Base-by-base conservation (phyloP, 768 basidiomycete species). In the Kockovaella imperatae region DNA sequence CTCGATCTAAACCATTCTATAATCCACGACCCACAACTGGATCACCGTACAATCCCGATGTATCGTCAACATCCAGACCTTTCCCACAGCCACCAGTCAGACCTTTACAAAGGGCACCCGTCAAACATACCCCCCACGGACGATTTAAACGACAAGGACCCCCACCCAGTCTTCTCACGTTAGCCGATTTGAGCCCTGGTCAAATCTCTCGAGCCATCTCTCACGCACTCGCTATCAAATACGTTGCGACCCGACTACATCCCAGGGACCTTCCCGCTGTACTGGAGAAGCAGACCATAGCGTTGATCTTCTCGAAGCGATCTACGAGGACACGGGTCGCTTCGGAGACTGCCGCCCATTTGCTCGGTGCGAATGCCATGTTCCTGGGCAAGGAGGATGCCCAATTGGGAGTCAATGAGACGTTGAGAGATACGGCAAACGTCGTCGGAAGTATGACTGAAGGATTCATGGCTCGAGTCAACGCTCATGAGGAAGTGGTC, bases 391-490 rank as follows among this genome's bases (percentile, higher is more conserved):
- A 73, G 39, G 83, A 84, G 2, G 95, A 97, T 66, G 91, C 96
- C 45, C 95, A 99, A 60, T 76, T 99, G 18, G 93, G 93, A 39
- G 90, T 96, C 35, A 99, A 95, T 71, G 95, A 99, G 77, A 80
- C 76, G 24, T 68, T 80, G 3, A 75, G 85, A 32, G 95, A 99
- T 73, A 81, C 86, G 0, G 84, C 87, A 11, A 78, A 83, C 21
- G 87, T 99, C 8, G 80, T 97, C 52, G 84, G 87, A 2, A 86
- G 87, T 3, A 95, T 97, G 91, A 86, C 84, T 49, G 83, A 96
- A 71, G 95, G 91, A 13, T 87, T 97, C 47, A 93, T 97, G 74
- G 93, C 95, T 21, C 83, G 95, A 38, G 91, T 99, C 3, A 89
- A 88, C 3, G 84, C 79, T 24, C 95, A 99, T 71, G 76, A 77